These are phyloP conservation scores for Schoenoplectus tabernaemontani DNA, from an alignment of 202 grass and related monocot species.

Conservation along the genomic window DNA sequence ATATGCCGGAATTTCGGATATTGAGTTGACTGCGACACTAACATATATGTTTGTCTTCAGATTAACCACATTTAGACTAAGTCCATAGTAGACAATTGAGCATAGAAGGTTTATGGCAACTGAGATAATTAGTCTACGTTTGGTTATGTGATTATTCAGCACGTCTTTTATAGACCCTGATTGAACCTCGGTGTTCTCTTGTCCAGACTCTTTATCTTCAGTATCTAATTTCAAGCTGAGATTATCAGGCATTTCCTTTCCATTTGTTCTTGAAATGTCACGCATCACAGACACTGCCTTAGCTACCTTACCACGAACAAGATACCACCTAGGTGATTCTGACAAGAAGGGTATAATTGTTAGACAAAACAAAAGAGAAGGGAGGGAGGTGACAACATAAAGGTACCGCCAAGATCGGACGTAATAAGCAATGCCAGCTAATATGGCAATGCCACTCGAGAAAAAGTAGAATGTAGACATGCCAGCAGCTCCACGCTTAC, in stretches of 20 bases:
- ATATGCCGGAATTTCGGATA: conserved; percentile 72
- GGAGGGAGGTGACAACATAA: conserved; percentile 64
- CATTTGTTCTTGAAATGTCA: conserved; percentile 45
- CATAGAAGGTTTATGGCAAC: conserved; percentile 56
- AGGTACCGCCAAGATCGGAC: conserved; percentile 49
- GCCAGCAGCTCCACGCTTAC: conserved; percentile 44
- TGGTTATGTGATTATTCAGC: conserved; percentile 36
- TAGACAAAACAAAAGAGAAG: conserved; percentile 42
- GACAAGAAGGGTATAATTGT: conserved; percentile 50
- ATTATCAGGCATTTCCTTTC: conserved; percentile 33
- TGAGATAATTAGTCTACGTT: conserved; percentile 40
- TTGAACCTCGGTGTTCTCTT: neutral
- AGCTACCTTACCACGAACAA: conserved; percentile 42
- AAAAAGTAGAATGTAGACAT: conserved; percentile 96
- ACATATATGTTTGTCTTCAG: conserved; percentile 84
- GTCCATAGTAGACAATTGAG: conserved; percentile 75
- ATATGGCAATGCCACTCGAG: conserved; percentile 66
- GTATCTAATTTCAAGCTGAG: conserved; percentile 51
- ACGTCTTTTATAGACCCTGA: conserved; percentile 55
- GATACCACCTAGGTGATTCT: conserved; percentile 82
- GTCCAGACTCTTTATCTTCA: neutral
- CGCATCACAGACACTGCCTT: conserved; percentile 46
- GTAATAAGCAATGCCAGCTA: conserved; percentile 46
- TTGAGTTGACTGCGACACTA: conserved; percentile 52
- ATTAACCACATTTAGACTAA: conserved; percentile 93